Evolutionary conservation across 2,329 filamentous ascomycete genomes (phyloP).

Genomic region (Hortaea sp.): DNA sequence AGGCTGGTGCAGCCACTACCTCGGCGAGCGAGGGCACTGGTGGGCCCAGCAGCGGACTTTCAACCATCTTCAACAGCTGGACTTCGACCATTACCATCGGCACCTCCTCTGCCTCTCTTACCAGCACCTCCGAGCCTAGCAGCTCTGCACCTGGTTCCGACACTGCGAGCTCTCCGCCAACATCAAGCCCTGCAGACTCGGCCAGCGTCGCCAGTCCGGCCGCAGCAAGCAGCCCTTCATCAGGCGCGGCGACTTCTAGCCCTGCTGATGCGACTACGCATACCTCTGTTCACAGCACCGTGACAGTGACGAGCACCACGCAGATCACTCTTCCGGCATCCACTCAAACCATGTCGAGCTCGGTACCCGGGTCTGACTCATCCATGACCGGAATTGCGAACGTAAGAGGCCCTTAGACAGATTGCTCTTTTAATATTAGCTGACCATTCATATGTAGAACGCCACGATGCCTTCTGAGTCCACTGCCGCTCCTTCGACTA

Average conservation of each 20-base stretch:
- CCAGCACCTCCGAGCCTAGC: not conserved
- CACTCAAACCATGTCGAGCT: not conserved
- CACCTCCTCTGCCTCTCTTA: slow-evolving; percentile 3
- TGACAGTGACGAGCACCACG: slow-evolving; percentile 7
- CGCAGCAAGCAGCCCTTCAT: not conserved
- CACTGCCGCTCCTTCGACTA: not conserved
- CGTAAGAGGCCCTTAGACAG: slow-evolving; percentile 3
- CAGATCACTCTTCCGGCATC: slow-evolving; percentile 4
- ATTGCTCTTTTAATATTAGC: not conserved
- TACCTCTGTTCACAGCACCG: not conserved
- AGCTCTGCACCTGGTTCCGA: not conserved
- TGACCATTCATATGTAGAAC: slow-evolving; percentile 7
- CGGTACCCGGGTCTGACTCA: not conserved
- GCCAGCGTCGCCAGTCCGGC: not conserved
- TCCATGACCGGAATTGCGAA: slow-evolving; percentile 4
- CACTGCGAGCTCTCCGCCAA: not conserved
- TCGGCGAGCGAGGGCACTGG: not conserved
- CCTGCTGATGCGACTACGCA: slow-evolving; percentile 1
- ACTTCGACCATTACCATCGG: slow-evolving; percentile 11
- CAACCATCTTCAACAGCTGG: slow-evolving; percentile 7
- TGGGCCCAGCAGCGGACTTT: not conserved
- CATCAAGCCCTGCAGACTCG: not conserved
- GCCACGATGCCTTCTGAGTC: slow-evolving; percentile 4
- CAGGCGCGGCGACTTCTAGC: not conserved
- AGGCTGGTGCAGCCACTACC: not conserved